phyloP scores from a whole-genome alignment of 257 asterid species.

The Solanum neorickii region DNA sequence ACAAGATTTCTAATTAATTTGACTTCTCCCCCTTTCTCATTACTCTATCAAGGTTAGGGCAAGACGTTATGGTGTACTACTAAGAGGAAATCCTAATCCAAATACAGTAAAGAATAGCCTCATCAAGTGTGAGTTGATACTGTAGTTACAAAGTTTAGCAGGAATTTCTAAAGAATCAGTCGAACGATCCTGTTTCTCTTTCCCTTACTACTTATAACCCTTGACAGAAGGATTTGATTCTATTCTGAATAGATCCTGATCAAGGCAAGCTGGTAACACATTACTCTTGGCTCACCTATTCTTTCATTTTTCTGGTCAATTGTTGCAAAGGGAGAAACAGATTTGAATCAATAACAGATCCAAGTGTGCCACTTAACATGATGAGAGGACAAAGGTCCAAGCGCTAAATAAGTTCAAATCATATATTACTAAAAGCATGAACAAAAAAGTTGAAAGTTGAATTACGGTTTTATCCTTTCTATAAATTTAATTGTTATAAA shows the following conservation, averaged over 20 bases:
- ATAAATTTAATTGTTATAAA: no score
- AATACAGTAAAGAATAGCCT: background rate
- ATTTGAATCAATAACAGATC: background rate
- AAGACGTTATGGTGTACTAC: background rate
- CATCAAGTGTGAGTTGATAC: background rate
- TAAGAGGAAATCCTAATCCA: background rate
- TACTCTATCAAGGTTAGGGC: background rate
- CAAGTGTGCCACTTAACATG: background rate
- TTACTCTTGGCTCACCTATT: background rate
- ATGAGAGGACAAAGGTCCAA: background rate
- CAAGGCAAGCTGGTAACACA: background rate
- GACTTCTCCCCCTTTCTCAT: background rate
- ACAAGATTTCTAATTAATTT: background rate
- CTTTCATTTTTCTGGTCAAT: background rate
- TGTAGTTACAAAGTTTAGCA: background rate
- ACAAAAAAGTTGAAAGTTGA: no score
- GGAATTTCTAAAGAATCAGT: background rate
- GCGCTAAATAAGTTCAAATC: background rate
- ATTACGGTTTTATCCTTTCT: no score
- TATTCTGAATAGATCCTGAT: background rate
- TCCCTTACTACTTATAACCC: background rate
- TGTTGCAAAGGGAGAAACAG: background rate
- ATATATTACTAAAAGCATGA: no score
- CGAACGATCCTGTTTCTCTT: background rate
- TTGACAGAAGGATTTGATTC: background rate